Evolutionary conservation across 2,329 filamentous ascomycete species (phyloP), one percentile per base, ranked within the genome.

Genomic region (Corniculantispora saksenae): DNA sequence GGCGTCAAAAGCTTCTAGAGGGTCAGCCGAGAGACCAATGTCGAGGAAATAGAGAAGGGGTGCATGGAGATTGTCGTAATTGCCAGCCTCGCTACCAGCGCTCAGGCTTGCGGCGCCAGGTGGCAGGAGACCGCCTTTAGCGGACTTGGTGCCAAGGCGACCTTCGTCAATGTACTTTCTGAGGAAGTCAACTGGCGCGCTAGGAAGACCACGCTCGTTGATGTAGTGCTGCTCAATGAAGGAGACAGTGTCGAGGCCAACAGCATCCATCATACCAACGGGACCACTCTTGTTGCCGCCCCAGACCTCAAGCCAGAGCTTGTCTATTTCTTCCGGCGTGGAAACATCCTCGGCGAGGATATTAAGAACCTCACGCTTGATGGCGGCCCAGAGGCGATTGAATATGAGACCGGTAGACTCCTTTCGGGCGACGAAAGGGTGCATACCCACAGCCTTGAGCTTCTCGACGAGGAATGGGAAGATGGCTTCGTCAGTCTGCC

Each of bases 341-440:
- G 79, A 78, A 0, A 86, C 82, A 0, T 78, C 83, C 58, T 86
- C 84, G 0, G 80, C 75, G 3, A 86, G 67, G 12, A 86, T 82
- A 0, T 72, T 78, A 60, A 86, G 66, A 0, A 74, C 72, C 67
- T 87, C 84, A 2, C 84, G 76, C 71, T 86, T 86, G 19, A 86
- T 77, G 0, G 84, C 84, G 0, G 84, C 84, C 84, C 84, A 87
- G 0, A 86, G 71, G 0, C 84, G 80, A 62, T 86, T 86, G 69
- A 85, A 83, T 43, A 87, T 81, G 67, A 86, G 82, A 0, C 84
- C 81, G 0, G 83, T 84, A 0, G 82, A 84, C 67, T 86, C 80
- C 57, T 79, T 81, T 8, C 75, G 69, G 0, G 82, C 82, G 5
- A 74, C 67, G 25, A 79, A 77, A 0, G 82, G 82, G 3, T 75